Base-by-base conservation (phyloP, 805 yeast species). In the Nakazawaea holstii region DNA sequence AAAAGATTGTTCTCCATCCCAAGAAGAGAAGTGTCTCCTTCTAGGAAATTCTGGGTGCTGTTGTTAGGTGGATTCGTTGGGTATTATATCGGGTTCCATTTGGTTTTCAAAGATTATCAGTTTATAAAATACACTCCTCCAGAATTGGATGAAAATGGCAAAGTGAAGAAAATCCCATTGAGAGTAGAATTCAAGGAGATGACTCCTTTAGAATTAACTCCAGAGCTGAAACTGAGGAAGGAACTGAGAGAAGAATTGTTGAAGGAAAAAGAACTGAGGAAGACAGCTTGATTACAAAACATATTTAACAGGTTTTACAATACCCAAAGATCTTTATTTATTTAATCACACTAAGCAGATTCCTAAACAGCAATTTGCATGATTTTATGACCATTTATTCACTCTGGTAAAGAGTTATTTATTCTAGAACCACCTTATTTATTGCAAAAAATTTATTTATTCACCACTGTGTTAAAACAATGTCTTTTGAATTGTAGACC, bases 121-220 rank as follows among this genome's bases (percentile, higher is more conserved):
- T 52, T 72, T 45, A 55, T 73, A 37, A 72, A 72, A 53, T 65
- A 62, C 46, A 54, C 64, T 11, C 75, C 76, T 26, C 66, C 74
- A 1, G 63, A 63, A 43, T 62, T 59, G 39, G 70, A 70, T 43
- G 65, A 63, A 39, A 58, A 69, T 38, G 70, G 72, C 0, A 65
- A 70, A 11, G 66, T 69, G 53, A 67, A 68, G 37, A 64, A 58
- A 36, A 53, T 53, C 35, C 65, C 69, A 7, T 59, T 72, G 45
- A 64, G 51, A 36, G 61, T 73, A 10, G 55, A 58, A 11, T 64
- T 67, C 43, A 58, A 64, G 27, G 68, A 67, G 35, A 64, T 67
- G 44, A 63, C 64, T 17, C 73, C 74, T 0, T 49, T 72, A 26
- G 65, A 68, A 41, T 53, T 71, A 49, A 72, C 65, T 38, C 68